Percentiles rank a stretch among this genome's conserved stretches.
These are phyloP conservation scores for Beauveria varroae DNA, from an alignment of 2,329 filamentous ascomycete genomes.

Conservation along the genomic window DNA sequence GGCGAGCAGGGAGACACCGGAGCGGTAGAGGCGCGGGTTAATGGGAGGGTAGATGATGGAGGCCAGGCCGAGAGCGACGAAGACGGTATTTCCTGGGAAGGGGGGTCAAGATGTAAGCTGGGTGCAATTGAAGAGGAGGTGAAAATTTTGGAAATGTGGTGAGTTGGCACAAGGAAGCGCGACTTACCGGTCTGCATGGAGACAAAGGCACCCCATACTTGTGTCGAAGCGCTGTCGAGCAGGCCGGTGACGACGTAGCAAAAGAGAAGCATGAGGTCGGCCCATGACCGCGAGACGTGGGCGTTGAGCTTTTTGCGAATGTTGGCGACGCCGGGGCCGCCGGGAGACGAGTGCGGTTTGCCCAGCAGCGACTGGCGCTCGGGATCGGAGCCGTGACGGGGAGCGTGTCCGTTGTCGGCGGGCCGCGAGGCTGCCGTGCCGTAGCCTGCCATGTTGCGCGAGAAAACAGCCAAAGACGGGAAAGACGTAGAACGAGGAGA, in stretches of 20 bases:
- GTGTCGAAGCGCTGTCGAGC: conserved; percentile 67
- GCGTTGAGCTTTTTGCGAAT: conserved; percentile 28
- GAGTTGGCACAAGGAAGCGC: no score
- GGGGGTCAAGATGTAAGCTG: neutral
- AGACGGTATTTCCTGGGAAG: conserved; percentile 62
- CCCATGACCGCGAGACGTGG: conserved; percentile 53
- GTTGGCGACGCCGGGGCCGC: conserved; percentile 14
- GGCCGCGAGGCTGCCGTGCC: conserved; percentile 12
- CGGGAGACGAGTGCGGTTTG: conserved; percentile 11
- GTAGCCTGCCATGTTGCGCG: conserved; percentile 13
- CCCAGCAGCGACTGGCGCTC: conserved; percentile 30
- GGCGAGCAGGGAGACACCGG: conserved; percentile 58
- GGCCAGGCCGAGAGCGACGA: conserved; percentile 66
- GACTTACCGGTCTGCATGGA: conserved; percentile 70
- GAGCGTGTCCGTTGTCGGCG: conserved; percentile 12
- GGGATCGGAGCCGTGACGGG: conserved; percentile 12
- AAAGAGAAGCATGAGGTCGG: conserved; percentile 60
- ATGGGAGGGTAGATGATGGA: conserved; percentile 33
- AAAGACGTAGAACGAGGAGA: neutral
- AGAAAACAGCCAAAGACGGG: no score
- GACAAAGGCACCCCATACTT: conserved; percentile 73
- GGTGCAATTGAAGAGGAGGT: no score
- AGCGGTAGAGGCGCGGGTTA: conserved; percentile 41
- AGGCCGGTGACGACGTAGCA: conserved; percentile 74
- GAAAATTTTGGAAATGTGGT: no score